phyloP scores from a whole-genome alignment of 306 rosid species.

The Fragaria nilgerrensis region DNA sequence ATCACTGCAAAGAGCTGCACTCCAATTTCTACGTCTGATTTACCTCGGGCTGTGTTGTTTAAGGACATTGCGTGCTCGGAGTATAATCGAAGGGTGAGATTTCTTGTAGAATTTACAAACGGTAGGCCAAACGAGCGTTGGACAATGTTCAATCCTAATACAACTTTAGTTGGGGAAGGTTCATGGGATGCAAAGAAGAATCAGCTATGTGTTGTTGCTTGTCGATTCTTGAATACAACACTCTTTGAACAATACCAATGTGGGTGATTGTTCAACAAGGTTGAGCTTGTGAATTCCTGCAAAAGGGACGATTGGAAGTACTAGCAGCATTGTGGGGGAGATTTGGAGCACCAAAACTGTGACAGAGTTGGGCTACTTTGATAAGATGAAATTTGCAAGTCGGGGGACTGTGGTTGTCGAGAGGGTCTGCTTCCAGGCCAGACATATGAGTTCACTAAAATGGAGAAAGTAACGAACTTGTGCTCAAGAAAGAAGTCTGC shows the following conservation, averaged over 20 bases:
- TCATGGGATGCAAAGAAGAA: slow-evolving; percentile 48
- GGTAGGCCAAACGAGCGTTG: not conserved
- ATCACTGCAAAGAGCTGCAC: slow-evolving; percentile 36
- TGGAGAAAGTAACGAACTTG: slow-evolving; percentile 23
- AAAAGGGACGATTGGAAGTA: slow-evolving; percentile 37
- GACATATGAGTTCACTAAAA: slow-evolving; percentile 41
- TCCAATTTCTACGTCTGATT: slow-evolving; percentile 25
- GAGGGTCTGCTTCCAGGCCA: not conserved
- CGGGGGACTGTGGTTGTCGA: not conserved
- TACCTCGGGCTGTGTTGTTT: slow-evolving; percentile 37
- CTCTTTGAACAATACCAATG: slow-evolving; percentile 29
- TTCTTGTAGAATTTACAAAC: slow-evolving; percentile 28
- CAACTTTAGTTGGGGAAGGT: slow-evolving; percentile 49
- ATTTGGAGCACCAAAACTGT: slow-evolving; percentile 48
- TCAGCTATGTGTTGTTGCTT: slow-evolving; percentile 34
- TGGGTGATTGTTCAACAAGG: slow-evolving; percentile 47
- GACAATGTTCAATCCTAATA: slow-evolving; percentile 34
- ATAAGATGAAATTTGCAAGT: slow-evolving; percentile 29
- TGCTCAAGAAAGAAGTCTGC: slow-evolving; percentile 22
- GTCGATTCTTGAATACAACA: slow-evolving; percentile 25
- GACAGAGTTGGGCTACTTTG: slow-evolving; percentile 32
- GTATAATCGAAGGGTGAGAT: slow-evolving; percentile 18
- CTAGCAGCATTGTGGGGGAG: slow-evolving; percentile 33
- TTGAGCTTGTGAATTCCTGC: slow-evolving; percentile 38
- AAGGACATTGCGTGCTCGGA: slow-evolving; percentile 29